Evolutionary conservation across 129 eudicot species (phyloP), one percentile per base, ranked within the genome.

Genomic region (Tagetes patula): DNA sequence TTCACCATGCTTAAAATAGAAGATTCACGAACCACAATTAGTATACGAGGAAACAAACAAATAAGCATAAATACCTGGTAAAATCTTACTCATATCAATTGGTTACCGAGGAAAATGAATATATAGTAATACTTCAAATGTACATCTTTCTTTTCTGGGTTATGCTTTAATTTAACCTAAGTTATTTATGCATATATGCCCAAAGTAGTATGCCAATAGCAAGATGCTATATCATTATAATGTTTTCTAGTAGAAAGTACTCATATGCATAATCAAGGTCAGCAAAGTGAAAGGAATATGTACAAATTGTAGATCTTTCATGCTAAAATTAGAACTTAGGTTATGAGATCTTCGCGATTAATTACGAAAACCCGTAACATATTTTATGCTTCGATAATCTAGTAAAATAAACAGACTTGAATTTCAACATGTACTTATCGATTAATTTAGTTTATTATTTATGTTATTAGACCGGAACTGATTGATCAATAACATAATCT

Each of bases 1-100:
- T 87, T 82, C 41, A 76, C 76, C 92, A 87, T 84, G 82, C 92
- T 87, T 58, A 55, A 82, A 79, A 8, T 13, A 53, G 45, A 67
- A 70, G 11, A 39, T 63, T 34, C 72, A 64, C 12, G 9, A 53
- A 38, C 42, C 54, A 65, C 70, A 5, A 27, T 80, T 69, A 74
- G 80, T 70, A 20, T 62, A 14, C 5, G 38, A 36, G 0, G 40
- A 46, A 30, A 56, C 27, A 20, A 20, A 20, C 27, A 20, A 20
- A 20, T 20, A 20, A 20, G 27, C 27, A 20, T 20, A 20, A 20
- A 20, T 20, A 20, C 27, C 27, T 20, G 27, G 27, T 20, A 20
- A 20, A 20, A 20, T 20, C 27, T 20, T 20, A 20, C 27, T 20
- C 27, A 20, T 20, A 20, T 20, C 70, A 5, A 27, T 80, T 69